Conservation (phyloP, 441 rosid species). For the Hura crepitans region DNA sequence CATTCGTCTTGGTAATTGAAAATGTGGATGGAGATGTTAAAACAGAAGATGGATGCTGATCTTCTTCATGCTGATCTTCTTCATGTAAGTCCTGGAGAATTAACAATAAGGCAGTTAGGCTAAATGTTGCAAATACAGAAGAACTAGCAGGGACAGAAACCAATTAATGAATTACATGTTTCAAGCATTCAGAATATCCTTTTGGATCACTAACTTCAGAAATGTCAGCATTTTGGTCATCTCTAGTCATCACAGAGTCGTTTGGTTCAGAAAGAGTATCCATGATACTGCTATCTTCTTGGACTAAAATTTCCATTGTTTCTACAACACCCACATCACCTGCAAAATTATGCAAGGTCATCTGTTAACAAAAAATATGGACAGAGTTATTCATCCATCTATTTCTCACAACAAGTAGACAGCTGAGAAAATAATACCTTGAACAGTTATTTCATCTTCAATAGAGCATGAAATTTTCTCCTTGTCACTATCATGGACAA, state of each 20-base stretch:
- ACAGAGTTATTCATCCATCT: constrained; percentile 13
- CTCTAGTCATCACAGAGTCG: constrained; percentile 24
- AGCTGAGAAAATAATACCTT: constrained; percentile 41
- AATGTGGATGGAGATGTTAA: constrained; percentile 50
- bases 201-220: constrained; percentile 34
- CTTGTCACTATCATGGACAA: constrained; percentile 24
- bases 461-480: constrained; percentile 28
- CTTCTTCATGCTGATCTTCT: constrained; percentile 31
- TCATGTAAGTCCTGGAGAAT: constrained; percentile 44
- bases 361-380: constrained; percentile 9
- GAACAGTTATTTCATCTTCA: constrained; percentile 26
- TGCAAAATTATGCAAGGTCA: constrained; percentile 24
- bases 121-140: not conserved
- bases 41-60: constrained; percentile 38
- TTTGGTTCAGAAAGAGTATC: constrained; percentile 32
- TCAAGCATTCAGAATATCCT: constrained; percentile 23
- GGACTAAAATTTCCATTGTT: constrained; percentile 32
- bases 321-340: constrained; percentile 33
- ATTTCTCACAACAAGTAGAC: constrained; percentile 20
- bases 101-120: constrained; percentile 15
- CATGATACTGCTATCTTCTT: constrained; percentile 31
- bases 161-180: constrained; percentile 36
- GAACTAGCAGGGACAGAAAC: constrained; percentile 8
- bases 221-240: constrained; percentile 28
- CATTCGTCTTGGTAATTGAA: constrained; percentile 34